These are phyloP conservation scores for Cyberlindnera samutprakarnensis DNA, from an alignment of 805 yeast species.

Conservation along the genomic window DNA sequence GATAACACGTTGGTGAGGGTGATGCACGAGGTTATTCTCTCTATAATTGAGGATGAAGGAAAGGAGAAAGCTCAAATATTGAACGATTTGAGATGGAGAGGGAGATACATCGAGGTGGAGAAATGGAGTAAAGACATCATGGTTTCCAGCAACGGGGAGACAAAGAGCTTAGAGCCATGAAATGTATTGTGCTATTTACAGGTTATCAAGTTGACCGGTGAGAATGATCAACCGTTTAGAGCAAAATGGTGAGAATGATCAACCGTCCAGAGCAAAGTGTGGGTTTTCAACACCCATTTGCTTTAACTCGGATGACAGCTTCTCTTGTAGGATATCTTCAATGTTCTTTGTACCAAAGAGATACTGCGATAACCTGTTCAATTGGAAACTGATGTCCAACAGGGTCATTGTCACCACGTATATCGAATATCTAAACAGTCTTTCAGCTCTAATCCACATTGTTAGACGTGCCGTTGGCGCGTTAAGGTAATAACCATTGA, in stretches of 20 bases:
- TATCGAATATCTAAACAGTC: conserved; percentile 16
- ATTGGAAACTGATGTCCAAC: conserved; percentile 16
- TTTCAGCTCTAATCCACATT: conserved; percentile 2
- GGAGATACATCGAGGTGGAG: conserved; percentile 14
- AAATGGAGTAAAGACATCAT: conserved; percentile 8
- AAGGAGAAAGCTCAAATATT: conserved; percentile 26
- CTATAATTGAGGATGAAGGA: conserved; percentile 48
- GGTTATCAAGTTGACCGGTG: too few relatives aligned
- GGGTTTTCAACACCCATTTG: conserved; percentile 21
- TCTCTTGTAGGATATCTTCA: conserved; percentile 19
- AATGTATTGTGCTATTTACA: too few relatives aligned
- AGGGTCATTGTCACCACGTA: conserved; percentile 14
- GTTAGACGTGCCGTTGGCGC: conserved; percentile 5
- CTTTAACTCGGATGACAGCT: conserved; percentile 18
- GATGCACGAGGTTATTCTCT: conserved; percentile 48
- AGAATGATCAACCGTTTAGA: too few relatives aligned
- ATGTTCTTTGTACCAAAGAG: conserved; percentile 17
- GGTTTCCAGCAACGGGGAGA: conserved; percentile 3
- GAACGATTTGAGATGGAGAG: conserved; percentile 25
- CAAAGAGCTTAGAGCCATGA: not conserved
- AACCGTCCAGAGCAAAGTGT: conserved; percentile 16
- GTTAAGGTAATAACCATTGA: conserved; percentile 19
- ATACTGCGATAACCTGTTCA: conserved; percentile 12
- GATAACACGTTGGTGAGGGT: conserved; percentile 51
- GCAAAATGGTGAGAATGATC: too few relatives aligned